A percentile compares a stretch with the other conserved stretches of the same genome.
Conservation (phyloP, 2,329 filamentous ascomycete species). For the Fusarium brachygibbosum region DNA sequence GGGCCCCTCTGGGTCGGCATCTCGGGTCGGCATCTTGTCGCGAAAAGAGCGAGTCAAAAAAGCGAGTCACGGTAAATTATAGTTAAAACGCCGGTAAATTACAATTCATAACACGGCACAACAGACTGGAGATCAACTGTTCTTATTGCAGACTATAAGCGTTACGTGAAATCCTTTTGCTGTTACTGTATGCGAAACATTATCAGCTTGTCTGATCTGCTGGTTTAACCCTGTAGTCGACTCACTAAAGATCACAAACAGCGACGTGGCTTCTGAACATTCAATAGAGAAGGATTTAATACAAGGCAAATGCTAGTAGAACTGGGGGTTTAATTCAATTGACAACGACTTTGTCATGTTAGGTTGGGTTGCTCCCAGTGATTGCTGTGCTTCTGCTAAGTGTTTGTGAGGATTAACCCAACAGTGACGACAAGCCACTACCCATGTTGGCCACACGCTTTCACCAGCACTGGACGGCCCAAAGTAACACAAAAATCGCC, state of each 20-base stretch:
- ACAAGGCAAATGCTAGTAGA: too few species aligned
- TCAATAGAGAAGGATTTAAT: not conserved
- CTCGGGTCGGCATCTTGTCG: slow-evolving; percentile 18
- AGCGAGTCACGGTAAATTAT: slow-evolving; percentile 2
- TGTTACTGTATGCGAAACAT: not conserved
- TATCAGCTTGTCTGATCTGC: not conserved
- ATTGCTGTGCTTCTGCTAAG: too few species aligned
- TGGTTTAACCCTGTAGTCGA: not conserved
- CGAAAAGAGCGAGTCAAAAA: slow-evolving; percentile 2
- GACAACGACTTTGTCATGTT: too few species aligned
- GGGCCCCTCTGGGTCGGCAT: slow-evolving; percentile 2
- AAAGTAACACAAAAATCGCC: too few species aligned
- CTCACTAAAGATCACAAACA: not conserved
- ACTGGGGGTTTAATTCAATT: too few species aligned
- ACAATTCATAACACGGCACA: not conserved
- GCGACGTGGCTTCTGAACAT: not conserved
- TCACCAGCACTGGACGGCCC: too few species aligned
- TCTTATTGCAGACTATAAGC: not conserved
- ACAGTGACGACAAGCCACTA: too few species aligned
- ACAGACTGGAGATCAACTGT: not conserved
- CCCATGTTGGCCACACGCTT: too few species aligned
- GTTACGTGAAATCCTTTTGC: not conserved
- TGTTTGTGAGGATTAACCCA: too few species aligned
- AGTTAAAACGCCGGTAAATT: not conserved
- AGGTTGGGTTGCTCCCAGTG: too few species aligned